Percentiles rank a stretch among this genome's conserved stretches.
phyloP scores from a whole-genome alignment of 805 yeast species.

The Yarrowia keelungensis region DNA sequence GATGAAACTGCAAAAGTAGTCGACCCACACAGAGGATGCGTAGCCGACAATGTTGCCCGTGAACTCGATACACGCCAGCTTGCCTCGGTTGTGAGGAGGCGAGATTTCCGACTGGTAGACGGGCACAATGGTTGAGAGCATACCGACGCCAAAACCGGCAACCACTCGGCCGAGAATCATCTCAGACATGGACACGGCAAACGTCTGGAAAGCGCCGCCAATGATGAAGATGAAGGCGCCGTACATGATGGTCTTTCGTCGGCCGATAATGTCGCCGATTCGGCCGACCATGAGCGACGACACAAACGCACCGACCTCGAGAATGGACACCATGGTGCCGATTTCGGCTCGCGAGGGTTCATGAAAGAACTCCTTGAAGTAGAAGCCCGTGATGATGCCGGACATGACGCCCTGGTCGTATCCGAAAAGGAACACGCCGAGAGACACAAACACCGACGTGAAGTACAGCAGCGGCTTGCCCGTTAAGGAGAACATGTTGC shows the following conservation, averaged over 20 bases:
- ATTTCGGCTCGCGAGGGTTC: conserved; percentile 76
- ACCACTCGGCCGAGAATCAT: conserved; percentile 79
- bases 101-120: conserved; percentile 88
- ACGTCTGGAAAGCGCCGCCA: conserved; percentile 79
- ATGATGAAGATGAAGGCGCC: conserved; percentile 80
- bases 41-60: conserved; percentile 87
- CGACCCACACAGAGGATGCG: conserved; percentile 85
- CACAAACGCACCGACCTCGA: conserved; percentile 86
- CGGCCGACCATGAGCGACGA: conserved; percentile 81
- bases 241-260: conserved; percentile 76
- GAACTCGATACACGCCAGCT: conserved; percentile 84
- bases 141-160: conserved; percentile 87
- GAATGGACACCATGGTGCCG: conserved; percentile 86
- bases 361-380: conserved; percentile 72
- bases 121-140: conserved; percentile 83
- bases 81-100: conserved; percentile 86
- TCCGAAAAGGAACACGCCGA: conserved; percentile 71
- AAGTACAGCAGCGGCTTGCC: conserved; percentile 53
- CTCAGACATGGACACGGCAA: conserved; percentile 59
- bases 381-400: conserved; percentile 77
- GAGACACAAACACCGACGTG: conserved; percentile 54
- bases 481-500: conserved; percentile 42
- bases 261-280: conserved; percentile 78
- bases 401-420: conserved; percentile 92
- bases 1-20: conserved; percentile 73